Base-by-base conservation (phyloP, 2,329 filamentous ascomycete genomes). In the Macrophomina tecta region DNA sequence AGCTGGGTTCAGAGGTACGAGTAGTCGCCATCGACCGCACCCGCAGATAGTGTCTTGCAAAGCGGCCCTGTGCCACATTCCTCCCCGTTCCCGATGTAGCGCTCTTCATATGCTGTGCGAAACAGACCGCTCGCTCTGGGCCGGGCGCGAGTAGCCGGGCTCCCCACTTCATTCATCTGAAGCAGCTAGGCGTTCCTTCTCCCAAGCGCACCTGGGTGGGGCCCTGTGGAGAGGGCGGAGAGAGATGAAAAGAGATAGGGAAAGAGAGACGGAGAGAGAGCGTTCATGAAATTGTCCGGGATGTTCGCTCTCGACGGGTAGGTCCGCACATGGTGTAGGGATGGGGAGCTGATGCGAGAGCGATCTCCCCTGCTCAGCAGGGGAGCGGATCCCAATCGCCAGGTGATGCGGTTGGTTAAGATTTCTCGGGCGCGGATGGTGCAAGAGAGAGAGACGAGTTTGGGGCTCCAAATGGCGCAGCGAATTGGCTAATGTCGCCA, bases 161-260 rank as follows among this genome's bases (percentile, higher is more conserved):
- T 49, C 58, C 45, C 42, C 58, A 62, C 63, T 42, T 55, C 63
- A 65, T 58, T 65, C 63, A 58, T 58, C 52, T 58, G 63, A 58
- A 56, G 52, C 63, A 48, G 51, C 63, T 65, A 42, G 38, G 40
- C 40, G 45, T 14, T 48, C 5, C n/a, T 4, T 23, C 14, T 30
- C 11, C 9, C 28, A 18, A 23, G 18, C 61, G 16, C 14, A n/a
- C 18, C 48, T 30, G 61, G 46, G 12, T 8, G 61, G 6, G 16
- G 48, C 18, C 34, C 18, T 32, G 61, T 18, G 48, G 23, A 38
- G 51, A 53, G 34, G 16, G 23, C 23, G 23, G 23, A 23, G 23
- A 23, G 23, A 23, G 3, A 23, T 23, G 23, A 23, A 23, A 3
- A 23, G 23, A 23, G 23, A 23, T 23, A 23, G 23, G 2, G 23